Evolutionary conservation across 805 yeast genomes (phyloP), one percentile per base, ranked within the genome.

Genomic region (Saccharomycopsis guyanensis): DNA sequence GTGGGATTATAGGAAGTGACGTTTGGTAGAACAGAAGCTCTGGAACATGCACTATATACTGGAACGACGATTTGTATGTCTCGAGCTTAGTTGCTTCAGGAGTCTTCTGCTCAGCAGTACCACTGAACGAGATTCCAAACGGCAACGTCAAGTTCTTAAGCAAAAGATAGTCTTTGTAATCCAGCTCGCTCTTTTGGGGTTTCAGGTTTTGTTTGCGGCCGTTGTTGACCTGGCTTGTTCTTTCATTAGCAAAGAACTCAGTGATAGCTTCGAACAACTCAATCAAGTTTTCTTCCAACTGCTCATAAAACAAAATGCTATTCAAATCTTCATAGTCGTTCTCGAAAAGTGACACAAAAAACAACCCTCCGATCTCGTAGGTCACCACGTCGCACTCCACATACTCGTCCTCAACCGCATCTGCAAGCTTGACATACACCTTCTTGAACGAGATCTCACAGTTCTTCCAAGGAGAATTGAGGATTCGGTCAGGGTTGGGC

Each of bases 1-100:
- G 38, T 10, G 52, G 43, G 24, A 50, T 48, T 15, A 47, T 25
- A 22, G 53, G 53, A 20, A 50, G 22, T 16, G 53, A 50, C 3
- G 53, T 50, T 33, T 50, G 53, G 37, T 50, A 50, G 18, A 38
- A 47, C 3, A 29, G 31, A 4, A 44, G 34, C 25, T 50, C 49
- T 18, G 51, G 51, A 8, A 41, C 38, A 35, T 41, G 34, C 8
- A 50, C 45, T 19, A 50, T 25, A 33, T 50, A 50, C 29, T 50
- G 45, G 19, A 32, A 2, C 18, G 46, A 24, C 3, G 44, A 33
- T 18, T 48, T 48, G 32, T 48, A 48, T 23, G 33, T 29, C 24
- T 48, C 52, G 18, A 41, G 41, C 15, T 23, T 6, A 20, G 43
- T 31, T 4, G 15, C 19, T 12, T 37, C 35, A 4, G 13, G 4